Evolutionary conservation across 179 eudicot species (phyloP).

Genomic region (Monotropa hypopitys): DNA sequence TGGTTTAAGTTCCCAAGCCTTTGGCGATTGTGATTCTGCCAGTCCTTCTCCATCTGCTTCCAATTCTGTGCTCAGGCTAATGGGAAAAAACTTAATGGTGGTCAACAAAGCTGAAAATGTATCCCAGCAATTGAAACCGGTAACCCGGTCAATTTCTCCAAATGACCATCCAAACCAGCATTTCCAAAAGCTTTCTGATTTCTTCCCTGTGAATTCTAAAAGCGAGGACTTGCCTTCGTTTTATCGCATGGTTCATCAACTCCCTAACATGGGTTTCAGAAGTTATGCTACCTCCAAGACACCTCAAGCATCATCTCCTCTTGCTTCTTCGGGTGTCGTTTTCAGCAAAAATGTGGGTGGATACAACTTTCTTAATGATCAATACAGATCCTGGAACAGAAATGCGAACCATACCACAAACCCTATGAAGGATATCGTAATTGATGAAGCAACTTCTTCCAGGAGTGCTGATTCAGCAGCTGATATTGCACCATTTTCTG

Average conservation of each 20-base stretch:
- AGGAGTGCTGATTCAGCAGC: constrained; percentile 6
- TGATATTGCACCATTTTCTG: background rate
- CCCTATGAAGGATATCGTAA: constrained; percentile 18
- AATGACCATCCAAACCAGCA: constrained; percentile 7
- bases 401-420: background rate
- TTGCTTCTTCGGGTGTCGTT: constrained; percentile 9
- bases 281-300: constrained; percentile 6
- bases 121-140: constrained; percentile 9
- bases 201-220: background rate
- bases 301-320: constrained; percentile 4
- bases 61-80: constrained; percentile 60
- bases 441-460: constrained; percentile 21
- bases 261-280: constrained; percentile 4
- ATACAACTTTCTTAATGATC: constrained; percentile 6
- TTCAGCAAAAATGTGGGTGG: constrained; percentile 6
- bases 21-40: constrained; percentile 23
- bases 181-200: constrained; percentile 1
- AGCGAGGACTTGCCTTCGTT: constrained; percentile 9
- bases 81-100: constrained; percentile 85
- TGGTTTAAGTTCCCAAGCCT: constrained; percentile 4
- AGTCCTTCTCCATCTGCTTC: constrained; percentile 29
- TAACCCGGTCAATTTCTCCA: background rate
- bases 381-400: constrained; percentile 3
- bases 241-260: constrained; percentile 5
- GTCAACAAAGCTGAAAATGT: constrained; percentile 35